A percentile compares a stretch with the other conserved stretches of the same genome.
Evolutionary conservation across 2,329 filamentous ascomycete species (phyloP).

Genomic region (Drechmeria coniospora): DNA sequence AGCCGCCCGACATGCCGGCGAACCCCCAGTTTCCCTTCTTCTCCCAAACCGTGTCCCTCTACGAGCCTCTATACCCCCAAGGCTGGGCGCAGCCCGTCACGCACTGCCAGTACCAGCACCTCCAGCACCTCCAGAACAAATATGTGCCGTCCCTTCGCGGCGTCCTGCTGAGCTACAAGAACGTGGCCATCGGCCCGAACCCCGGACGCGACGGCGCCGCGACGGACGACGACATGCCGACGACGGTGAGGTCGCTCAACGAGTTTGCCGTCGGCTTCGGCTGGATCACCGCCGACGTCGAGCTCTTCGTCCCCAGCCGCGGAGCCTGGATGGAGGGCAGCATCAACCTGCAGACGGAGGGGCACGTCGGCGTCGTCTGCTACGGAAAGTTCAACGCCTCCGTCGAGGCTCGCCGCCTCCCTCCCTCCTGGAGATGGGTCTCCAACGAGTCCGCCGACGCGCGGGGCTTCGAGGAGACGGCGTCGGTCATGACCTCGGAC

Average conservation of each 20-base stretch:
- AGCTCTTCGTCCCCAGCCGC: constrained; percentile 63
- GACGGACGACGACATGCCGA: constrained; percentile 30
- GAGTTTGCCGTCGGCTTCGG: constrained; percentile 79
- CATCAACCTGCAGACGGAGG: constrained; percentile 76
- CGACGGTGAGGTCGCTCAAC: constrained; percentile 41
- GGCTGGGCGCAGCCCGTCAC: constrained; percentile 56
- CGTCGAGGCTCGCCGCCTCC: constrained; percentile 63
- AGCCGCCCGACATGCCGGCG: constrained; percentile 22
- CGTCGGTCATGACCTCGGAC: constrained; percentile 23
- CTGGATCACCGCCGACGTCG: constrained; percentile 77
- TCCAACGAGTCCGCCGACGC: constrained; percentile 31
- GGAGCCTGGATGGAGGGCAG: constrained; percentile 65
- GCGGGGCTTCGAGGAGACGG: constrained; percentile 24
- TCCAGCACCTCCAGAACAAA: constrained; percentile 59
- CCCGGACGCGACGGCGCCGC: constrained; percentile 35
- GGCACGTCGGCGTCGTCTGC: constrained; percentile 76
- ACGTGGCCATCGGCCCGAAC: constrained; percentile 47
- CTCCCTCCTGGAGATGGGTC: constrained; percentile 67
- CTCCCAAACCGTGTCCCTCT: constrained; percentile 66
- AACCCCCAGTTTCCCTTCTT: constrained; percentile 53
- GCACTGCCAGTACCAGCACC: constrained; percentile 56
- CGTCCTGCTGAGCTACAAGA: constrained; percentile 59
- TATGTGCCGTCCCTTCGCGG: constrained; percentile 60
- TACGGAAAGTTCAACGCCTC: constrained; percentile 87
- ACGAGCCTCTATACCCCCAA: constrained; percentile 57